Evolutionary conservation across 2,329 filamentous ascomycete species (phyloP), one percentile per base, ranked within the genome.

Genomic region (Aspergillus candidus): DNA sequence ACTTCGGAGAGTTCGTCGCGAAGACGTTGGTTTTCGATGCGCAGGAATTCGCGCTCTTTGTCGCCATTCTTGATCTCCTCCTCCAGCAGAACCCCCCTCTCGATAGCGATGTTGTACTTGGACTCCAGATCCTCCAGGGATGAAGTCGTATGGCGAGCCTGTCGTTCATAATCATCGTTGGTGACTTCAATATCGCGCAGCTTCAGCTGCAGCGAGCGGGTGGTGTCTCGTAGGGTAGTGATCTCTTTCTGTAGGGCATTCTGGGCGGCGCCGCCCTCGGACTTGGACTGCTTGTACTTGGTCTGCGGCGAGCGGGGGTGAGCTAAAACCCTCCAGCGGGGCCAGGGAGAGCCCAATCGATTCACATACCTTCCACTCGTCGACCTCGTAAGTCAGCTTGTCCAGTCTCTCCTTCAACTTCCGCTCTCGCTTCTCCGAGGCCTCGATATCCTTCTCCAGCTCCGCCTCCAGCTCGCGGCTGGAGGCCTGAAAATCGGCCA

Each of bases 91-190:
- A 98, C 93, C 8, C 79, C 83, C 42, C 91, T 78, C 71, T 98
- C 93, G 56, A 98, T 94, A 4, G 90, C 82, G 44, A 94, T 80
- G 65, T 96, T 97, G 69, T 93, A 96, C 69, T 97, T 98, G 50
- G 86, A 91, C 70, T 98, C 93, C 67, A 98, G 76, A 62, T 98
- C 93, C 70, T 98, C 93, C 50, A 97, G 79, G 40, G 91, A 96
- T 35, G 90, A 96, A 31, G 88, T 90, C 22, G 91, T 96, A 68
- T 96, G 93, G 57, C 93, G 83, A 55, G 93, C 91, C 71, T 97
- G 91, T 54, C 89, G 83, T 73, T 98, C 93, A 63, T 91, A 96
- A 68, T 98, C 93, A 74, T 98, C 93, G 71, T 97, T 98, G 64
- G 87, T 88, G 43, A 98, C 93, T 69, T 98, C 93, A 57, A 91